Evolutionary conservation across 2,329 filamentous ascomycete genomes (phyloP).

Genomic region (Zasmidium cellare): DNA sequence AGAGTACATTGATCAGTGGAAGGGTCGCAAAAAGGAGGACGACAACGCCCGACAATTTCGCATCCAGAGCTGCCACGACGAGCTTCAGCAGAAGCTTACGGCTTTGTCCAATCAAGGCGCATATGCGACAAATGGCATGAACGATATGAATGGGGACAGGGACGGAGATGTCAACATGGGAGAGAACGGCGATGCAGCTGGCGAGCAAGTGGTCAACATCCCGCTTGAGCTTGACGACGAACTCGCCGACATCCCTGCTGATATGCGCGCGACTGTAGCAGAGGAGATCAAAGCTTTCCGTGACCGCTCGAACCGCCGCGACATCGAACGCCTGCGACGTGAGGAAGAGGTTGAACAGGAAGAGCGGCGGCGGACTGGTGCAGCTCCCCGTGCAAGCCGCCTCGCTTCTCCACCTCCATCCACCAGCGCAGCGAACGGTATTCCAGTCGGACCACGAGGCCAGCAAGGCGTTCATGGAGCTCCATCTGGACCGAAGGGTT

Average conservation of each 20-base stretch:
- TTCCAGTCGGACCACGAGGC: conserved; percentile 72
- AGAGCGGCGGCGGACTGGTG: conserved; percentile 73
- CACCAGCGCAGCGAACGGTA: conserved; percentile 62
- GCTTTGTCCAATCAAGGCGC: conserved; percentile 68
- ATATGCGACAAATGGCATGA: conserved; percentile 28
- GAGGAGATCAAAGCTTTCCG: conserved; percentile 93
- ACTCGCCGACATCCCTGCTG: conserved; percentile 88
- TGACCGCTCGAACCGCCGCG: conserved; percentile 83
- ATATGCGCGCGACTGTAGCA: conserved; percentile 93
- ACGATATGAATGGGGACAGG: conserved; percentile 14
- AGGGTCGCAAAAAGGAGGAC: conserved; percentile 65
- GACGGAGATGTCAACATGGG: conserved; percentile 25
- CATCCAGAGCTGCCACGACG: conserved; percentile 67
- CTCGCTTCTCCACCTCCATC: conserved; percentile 70
- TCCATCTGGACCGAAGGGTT: conserved; percentile 69
- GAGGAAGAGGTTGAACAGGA: conserved; percentile 92
- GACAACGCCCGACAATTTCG: conserved; percentile 64
- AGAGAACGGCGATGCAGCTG: conserved; percentile 47
- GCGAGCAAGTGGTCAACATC: conserved; percentile 82
- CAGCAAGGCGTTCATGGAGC: conserved; percentile 66
- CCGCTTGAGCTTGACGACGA: conserved; percentile 83
- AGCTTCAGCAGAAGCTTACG: conserved; percentile 67
- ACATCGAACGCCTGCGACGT: conserved; percentile 79
- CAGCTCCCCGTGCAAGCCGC: conserved; percentile 59
- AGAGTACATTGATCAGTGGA: conserved; percentile 83